Percentiles rank a stretch among this genome's conserved stretches.
phyloP scores from a whole-genome alignment of 1,284 basidiomycete species.

The Trichosporon sp. region DNA sequence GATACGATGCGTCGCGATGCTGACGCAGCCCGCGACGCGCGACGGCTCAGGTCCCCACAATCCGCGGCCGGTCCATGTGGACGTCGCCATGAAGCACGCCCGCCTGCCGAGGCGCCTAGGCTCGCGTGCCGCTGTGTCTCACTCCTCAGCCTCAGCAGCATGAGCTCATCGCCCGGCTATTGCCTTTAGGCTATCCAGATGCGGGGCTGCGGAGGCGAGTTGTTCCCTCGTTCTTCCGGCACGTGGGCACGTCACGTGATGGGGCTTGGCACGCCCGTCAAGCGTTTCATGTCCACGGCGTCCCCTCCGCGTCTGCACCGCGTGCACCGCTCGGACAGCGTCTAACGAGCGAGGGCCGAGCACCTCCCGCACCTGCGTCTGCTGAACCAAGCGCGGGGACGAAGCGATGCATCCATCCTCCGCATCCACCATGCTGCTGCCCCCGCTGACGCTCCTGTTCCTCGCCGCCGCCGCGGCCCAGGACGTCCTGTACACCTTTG shows the following conservation, averaged over 20 bases:
- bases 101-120: not conserved
- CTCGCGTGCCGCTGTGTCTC: not conserved
- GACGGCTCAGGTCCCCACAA: not conserved
- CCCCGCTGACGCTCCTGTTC: not conserved
- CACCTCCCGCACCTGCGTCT: not conserved
- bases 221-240: not conserved
- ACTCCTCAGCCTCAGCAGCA: no score
- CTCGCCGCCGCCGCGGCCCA: not conserved
- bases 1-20: not conserved
- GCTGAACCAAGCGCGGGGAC: no score
- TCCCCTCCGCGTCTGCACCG: not conserved
- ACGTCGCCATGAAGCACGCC: not conserved
- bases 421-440: not conserved
- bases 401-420: not conserved
- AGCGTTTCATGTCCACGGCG: not conserved
- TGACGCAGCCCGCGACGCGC: not conserved
- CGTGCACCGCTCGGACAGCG: not conserved
- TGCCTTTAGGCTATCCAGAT: not conserved
- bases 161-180: constrained; percentile 2
- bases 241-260: not conserved
- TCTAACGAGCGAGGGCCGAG: not conserved
- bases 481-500: constrained; percentile 12
- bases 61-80: not conserved
- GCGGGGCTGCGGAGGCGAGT: not conserved
- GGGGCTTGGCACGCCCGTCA: not conserved